Evolutionary conservation across 257 asterid genomes (phyloP), one percentile per base, ranked within the genome.

Genomic region (Solanum chiquidenum): DNA sequence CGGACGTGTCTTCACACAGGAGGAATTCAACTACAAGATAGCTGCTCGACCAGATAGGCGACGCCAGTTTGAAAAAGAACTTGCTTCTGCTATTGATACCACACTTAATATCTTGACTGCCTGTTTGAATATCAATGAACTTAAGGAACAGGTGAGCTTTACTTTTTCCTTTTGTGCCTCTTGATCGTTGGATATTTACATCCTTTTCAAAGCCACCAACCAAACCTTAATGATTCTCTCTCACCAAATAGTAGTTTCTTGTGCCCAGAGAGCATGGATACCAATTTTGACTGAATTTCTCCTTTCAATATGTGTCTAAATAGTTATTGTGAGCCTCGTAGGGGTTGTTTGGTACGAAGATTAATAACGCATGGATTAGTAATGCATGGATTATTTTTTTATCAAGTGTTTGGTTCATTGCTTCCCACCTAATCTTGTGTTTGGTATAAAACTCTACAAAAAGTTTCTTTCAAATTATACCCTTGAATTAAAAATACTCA

Each of bases 1-100:
- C 29, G 21, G 29, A 4, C 35, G 40, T 84, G 38, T 86, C 79
- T 52, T 87, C 40, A 37, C 85, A 87, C 98, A 97, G 99, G 99
- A 97, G 95, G 93, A 91, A 89, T 93, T 93, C 93, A 97, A 97
- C 94, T 94, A 96, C 93, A 96, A 96, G 93, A 97, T 97, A 90
- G 94, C 99, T 74, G 98, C 94, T 73, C 98, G 99, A 76, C 99
- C 98, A 89, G 99, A 97, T 87, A 94, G 99, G 90, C 98, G 99
- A 46, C 99, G 99, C 87, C 93, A 87, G 86, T 95, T 97, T 31
- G 99, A 96, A 92, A 90, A 92, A 72, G 99, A 97, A 91, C 98
- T 97, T 87, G 94, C 96, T 87, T 95, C 96, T 46, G 95, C 95
- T 77, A 91, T 93, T 87, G 98, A 96, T 91, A 89, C 90, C 64